Conservation (phyloP, 2,329 filamentous ascomycete species). For the Zarea fungicola region DNA sequence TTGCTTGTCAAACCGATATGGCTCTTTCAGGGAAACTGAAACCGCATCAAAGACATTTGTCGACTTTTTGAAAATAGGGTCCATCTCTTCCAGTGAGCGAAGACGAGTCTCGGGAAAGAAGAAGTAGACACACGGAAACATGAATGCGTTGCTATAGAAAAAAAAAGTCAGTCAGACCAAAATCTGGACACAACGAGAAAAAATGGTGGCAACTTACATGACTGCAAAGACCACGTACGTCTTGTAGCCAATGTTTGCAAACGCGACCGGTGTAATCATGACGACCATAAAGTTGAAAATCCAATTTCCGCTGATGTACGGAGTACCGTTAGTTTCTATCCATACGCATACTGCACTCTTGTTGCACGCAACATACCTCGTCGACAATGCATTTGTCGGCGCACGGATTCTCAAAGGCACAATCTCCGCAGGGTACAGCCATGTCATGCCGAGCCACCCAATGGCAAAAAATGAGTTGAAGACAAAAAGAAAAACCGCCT, state of each 20-base stretch:
- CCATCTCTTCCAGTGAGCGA: slow-evolving; percentile 10
- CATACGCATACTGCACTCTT: too few relatives aligned
- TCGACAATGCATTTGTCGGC: slow-evolving; percentile 45
- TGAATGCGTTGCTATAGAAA: slow-evolving; percentile 9
- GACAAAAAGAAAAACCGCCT: slow-evolving; percentile 49
- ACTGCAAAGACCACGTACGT: slow-evolving; percentile 11
- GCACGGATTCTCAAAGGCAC: slow-evolving; percentile 38
- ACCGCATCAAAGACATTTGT: slow-evolving; percentile 9
- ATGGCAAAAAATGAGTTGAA: slow-evolving; percentile 63
- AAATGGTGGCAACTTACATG: slow-evolving; percentile 1
- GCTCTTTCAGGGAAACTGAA: slow-evolving; percentile 1
- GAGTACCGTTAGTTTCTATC: not conserved
- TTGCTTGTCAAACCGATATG: slow-evolving; percentile 2
- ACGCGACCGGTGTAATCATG: slow-evolving; percentile 10
- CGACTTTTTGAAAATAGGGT: slow-evolving; percentile 11
- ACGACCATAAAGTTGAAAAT: slow-evolving; percentile 13
- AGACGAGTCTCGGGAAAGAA: slow-evolving; percentile 11
- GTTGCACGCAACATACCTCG: slow-evolving; percentile 22
- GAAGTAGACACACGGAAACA: slow-evolving; percentile 11
- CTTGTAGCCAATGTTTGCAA: slow-evolving; percentile 9
- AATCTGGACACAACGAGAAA: not conserved
- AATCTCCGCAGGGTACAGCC: slow-evolving; percentile 48
- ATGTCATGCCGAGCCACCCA: slow-evolving; percentile 55
- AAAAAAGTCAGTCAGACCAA: not conserved
- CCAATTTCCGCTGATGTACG: not conserved